phyloP scores from a whole-genome alignment of 345 rosid species.

The Trapa incisa region DNA sequence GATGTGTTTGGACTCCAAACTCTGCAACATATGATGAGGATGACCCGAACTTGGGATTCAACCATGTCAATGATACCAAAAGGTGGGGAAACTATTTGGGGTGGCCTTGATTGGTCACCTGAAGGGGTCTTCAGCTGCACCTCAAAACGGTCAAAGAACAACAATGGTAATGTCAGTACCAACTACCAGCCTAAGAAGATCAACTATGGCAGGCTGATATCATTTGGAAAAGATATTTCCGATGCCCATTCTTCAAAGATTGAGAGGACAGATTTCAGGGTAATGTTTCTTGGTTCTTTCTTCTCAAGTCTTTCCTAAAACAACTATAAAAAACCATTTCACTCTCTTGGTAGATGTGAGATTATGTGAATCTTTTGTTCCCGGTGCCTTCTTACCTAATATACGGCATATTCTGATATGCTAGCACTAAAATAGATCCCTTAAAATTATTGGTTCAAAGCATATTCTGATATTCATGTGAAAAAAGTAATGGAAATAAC shows the following conservation, averaged over 20 bases:
- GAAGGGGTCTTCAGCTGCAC: constrained; percentile 28
- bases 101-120: constrained; percentile 58
- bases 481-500: no score
- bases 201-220: constrained; percentile 52
- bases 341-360: background rate
- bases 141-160: constrained; percentile 20
- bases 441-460: no score
- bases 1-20: constrained; percentile 49
- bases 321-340: background rate
- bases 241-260: constrained; percentile 34
- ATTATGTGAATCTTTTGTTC: no score
- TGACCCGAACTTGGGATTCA: constrained; percentile 65
- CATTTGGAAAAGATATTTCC: constrained; percentile 52
- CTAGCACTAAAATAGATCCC: no score
- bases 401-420: no score
- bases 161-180: background rate
- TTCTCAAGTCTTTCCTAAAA: background rate
- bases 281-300: constrained; percentile 12
- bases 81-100: constrained; percentile 71
- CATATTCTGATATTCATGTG: no score
- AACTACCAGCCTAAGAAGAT: constrained; percentile 7
- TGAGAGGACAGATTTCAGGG: constrained; percentile 45
- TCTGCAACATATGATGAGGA: constrained; percentile 50
- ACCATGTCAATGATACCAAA: constrained; percentile 66
- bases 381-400: no score